These are phyloP conservation scores for Fusarium falciforme DNA, from an alignment of 2,329 filamentous ascomycete genomes.

Conservation along the genomic window DNA sequence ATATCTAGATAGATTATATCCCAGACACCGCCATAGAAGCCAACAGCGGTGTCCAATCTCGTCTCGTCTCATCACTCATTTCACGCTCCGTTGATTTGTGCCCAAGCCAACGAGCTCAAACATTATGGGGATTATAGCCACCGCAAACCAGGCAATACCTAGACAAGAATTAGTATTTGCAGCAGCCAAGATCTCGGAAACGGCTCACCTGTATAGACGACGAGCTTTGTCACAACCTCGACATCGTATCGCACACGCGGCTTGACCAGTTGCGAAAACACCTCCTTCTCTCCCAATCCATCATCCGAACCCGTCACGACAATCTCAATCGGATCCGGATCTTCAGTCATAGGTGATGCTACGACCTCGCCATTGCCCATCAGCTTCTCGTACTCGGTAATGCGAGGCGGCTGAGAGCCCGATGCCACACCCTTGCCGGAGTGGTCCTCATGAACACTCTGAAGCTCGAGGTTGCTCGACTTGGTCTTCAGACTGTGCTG, in stretches of 20 bases:
- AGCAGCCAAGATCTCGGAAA: not conserved
- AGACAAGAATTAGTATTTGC: conserved; percentile 12
- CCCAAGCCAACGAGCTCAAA: conserved; percentile 72
- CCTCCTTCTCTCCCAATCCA: conserved; percentile 75
- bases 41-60: conserved; percentile 7
- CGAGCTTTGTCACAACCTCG: conserved; percentile 96
- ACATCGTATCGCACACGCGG: conserved; percentile 96
- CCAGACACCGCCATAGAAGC: conserved; percentile 14
- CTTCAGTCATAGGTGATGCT: conserved; percentile 46
- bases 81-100: conserved; percentile 50
- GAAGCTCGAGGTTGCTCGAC: conserved; percentile 56
- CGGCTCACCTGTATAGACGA: conserved; percentile 85
- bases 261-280: conserved; percentile 86
- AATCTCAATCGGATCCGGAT: conserved; percentile 46
- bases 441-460: conserved; percentile 52
- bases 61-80: conserved; percentile 36
- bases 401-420: conserved; percentile 58
- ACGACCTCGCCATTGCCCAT: conserved; percentile 74
- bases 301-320: conserved; percentile 54
- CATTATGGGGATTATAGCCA: conserved; percentile 78
- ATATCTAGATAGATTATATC: conserved; percentile 32
- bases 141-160: conserved; percentile 87
- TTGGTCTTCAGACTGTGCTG: conserved; percentile 61
- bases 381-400: conserved; percentile 77
- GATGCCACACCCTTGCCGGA: conserved; percentile 55